Evolutionary conservation across 2,329 filamentous ascomycete genomes (phyloP).

Genomic region (Fusarium sp.): DNA sequence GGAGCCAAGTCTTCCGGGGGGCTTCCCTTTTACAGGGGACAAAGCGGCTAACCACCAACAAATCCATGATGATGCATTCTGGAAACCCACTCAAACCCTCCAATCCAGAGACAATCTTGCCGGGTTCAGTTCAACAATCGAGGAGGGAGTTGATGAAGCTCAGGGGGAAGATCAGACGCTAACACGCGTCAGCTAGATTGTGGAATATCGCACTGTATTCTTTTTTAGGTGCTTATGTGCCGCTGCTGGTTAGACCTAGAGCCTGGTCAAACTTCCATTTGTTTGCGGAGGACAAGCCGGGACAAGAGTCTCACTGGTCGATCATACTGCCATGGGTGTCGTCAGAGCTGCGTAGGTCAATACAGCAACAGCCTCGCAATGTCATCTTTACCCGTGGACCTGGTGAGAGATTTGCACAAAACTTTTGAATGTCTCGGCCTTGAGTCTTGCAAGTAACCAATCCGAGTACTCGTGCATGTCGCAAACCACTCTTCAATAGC

Average conservation of each 20-base stretch:
- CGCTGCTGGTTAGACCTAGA: background rate
- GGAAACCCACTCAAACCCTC: conserved; percentile 1
- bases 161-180: conserved; percentile 7
- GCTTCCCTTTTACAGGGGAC: conserved; percentile 3
- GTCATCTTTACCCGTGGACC: background rate
- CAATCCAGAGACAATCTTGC: background rate
- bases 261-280: background rate
- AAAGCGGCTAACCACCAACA: conserved; percentile 4
- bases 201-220: background rate
- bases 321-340: background rate
- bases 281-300: background rate
- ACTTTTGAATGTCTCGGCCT: conserved; percentile 13
- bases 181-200: conserved; percentile 2
- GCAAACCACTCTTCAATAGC: background rate
- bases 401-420: background rate
- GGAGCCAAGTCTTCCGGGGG: conserved; percentile 2
- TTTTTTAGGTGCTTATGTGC: background rate
- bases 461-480: conserved; percentile 15
- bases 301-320: background rate
- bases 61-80: conserved; percentile 1
- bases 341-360: background rate
- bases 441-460: conserved; percentile 5
- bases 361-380: background rate
- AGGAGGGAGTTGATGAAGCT: background rate
- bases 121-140: background rate